Evolutionary conservation across 2,329 filamentous ascomycete genomes (phyloP).

Genomic region (Aurifilum marmelostoma): DNA sequence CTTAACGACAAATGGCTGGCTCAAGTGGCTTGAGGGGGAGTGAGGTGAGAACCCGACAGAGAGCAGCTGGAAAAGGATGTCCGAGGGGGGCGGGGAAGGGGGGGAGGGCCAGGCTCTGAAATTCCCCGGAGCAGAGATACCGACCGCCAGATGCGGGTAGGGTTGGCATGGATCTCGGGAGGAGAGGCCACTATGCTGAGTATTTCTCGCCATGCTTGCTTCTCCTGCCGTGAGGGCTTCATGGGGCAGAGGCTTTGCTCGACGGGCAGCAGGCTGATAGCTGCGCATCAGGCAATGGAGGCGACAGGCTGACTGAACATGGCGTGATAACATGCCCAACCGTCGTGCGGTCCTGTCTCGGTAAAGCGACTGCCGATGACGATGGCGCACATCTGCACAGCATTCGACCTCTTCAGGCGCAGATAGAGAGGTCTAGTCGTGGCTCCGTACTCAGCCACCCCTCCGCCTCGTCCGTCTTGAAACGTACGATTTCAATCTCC

Average conservation of each 20-base stretch:
- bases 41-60: not conserved
- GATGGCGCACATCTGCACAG: not conserved
- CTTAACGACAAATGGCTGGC: not conserved
- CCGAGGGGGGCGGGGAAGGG: not conserved
- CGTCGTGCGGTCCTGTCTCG: not conserved
- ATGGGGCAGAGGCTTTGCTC: not conserved
- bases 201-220: not conserved
- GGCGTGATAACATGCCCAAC: not conserved
- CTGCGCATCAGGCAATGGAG: not conserved
- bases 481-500: not conserved
- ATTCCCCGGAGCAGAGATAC: not conserved
- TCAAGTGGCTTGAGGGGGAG: not conserved
- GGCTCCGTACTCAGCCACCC: not conserved
- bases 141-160: not conserved
- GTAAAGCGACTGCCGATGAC: not conserved
- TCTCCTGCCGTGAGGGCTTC: not conserved
- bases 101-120: not conserved
- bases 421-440: not conserved
- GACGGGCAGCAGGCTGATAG: not conserved
- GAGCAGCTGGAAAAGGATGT: not conserved
- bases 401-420: not conserved
- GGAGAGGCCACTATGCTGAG: not conserved
- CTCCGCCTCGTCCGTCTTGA: not conserved
- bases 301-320: not conserved
- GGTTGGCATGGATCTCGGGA: not conserved